phyloP scores from a whole-genome alignment of 306 rosid genomes.

The Macrotyloma uniflorum region DNA sequence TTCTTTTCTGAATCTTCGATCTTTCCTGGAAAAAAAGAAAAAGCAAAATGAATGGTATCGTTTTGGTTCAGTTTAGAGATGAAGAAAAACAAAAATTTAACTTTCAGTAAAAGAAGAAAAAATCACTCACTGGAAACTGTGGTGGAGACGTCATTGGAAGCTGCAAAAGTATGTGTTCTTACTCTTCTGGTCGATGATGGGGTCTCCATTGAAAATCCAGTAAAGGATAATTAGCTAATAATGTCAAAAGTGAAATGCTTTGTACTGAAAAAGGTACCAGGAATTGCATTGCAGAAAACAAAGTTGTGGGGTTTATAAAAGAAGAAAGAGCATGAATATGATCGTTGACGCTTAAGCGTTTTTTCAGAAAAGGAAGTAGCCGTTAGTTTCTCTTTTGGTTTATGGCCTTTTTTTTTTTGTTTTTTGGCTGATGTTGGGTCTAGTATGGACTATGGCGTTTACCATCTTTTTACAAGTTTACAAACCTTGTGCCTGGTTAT shows the following conservation, averaged over 20 bases:
- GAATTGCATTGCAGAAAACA: not conserved
- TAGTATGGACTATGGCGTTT: not conserved
- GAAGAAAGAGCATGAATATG: constrained; percentile 40
- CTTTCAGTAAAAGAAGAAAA: not conserved
- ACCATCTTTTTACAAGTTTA: too few relatives aligned
- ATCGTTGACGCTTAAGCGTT: constrained; percentile 73
- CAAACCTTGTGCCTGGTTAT: too few relatives aligned
- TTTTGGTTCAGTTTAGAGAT: not conserved
- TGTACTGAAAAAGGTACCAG: not conserved
- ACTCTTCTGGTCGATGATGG: constrained; percentile 75
- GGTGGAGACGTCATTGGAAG: constrained; percentile 23
- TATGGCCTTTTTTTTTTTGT: too few relatives aligned
- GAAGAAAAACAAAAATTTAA: not conserved
- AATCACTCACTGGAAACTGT: constrained; percentile 61
- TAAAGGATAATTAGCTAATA: not conserved
- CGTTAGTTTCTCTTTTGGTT: constrained; percentile 52
- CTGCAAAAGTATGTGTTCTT: constrained; percentile 53
- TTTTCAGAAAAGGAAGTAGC: constrained; percentile 51
- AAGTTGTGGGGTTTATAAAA: constrained; percentile 47
- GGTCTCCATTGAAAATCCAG: constrained; percentile 69
- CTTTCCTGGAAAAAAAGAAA: constrained; percentile 58
- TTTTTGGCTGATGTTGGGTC: not conserved
- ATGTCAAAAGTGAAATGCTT: not conserved
- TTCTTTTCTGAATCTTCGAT: constrained; percentile 62
- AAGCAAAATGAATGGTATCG: not conserved